Conservation (phyloP, 331 rosid species). For the Quercus tomentella region DNA sequence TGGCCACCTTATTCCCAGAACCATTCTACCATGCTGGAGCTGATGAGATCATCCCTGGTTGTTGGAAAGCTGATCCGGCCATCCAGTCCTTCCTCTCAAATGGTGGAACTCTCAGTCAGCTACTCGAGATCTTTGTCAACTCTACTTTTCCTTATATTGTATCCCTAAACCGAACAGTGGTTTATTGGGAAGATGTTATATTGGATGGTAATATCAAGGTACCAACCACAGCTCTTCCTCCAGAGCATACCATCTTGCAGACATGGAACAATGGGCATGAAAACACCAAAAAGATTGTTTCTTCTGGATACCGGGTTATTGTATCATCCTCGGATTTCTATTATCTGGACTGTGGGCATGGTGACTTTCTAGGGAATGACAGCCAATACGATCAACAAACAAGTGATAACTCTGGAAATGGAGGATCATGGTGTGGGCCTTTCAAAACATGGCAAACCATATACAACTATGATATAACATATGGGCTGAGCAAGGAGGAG, state of each 20-base stretch:
- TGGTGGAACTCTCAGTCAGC: constrained; percentile 61
- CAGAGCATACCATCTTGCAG: constrained; percentile 67
- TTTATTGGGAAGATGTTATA: constrained; percentile 86
- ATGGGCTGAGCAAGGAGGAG: constrained; percentile 64
- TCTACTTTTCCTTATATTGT: constrained; percentile 60
- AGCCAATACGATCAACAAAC: constrained; percentile 45
- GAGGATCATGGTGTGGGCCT: constrained; percentile 90
- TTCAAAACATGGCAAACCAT: constrained; percentile 86
- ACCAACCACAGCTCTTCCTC: constrained; percentile 46
- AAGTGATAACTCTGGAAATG: constrained; percentile 19
- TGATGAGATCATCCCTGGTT: constrained; percentile 73
- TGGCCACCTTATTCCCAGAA: constrained; percentile 61
- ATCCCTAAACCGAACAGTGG: constrained; percentile 66
- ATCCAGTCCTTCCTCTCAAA: constrained; percentile 46
- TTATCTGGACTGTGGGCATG: constrained; percentile 92
- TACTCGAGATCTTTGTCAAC: constrained; percentile 68
- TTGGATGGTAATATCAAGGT: constrained; percentile 40
- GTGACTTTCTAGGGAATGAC: constrained; percentile 63
- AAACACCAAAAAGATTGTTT: constrained; percentile 66
- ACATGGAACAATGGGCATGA: constrained; percentile 77
- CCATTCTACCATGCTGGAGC: constrained; percentile 70
- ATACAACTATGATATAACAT: constrained; percentile 69
- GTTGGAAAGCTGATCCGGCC: constrained; percentile 78
- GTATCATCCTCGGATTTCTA: constrained; percentile 76
- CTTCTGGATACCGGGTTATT: constrained; percentile 63